These are phyloP conservation scores for Oryza glumipatula DNA, from an alignment of 176 grass and related monocot species.

Conservation along the genomic window DNA sequence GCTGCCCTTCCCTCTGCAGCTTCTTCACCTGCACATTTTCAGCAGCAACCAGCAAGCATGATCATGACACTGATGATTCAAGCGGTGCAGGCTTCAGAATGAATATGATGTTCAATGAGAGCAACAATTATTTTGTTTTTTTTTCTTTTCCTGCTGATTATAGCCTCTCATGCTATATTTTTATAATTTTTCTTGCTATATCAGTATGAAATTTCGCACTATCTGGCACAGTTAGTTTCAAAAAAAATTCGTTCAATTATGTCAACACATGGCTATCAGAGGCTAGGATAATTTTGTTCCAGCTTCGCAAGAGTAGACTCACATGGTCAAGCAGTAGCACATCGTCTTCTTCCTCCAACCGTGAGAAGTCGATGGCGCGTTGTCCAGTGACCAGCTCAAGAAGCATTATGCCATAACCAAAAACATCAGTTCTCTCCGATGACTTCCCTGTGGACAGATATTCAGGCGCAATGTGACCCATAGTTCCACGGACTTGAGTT, in stretches of 20 bases:
- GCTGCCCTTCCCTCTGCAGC: constrained; percentile 75
- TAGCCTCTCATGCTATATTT: too few species aligned
- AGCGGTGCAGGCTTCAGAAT: neutral
- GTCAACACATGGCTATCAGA: too few species aligned
- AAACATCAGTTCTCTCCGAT: constrained; percentile 93
- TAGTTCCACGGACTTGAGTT: constrained; percentile 94
- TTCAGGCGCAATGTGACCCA: constrained; percentile 98
- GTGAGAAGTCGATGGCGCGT: constrained; percentile 91
- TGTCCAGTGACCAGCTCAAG: constrained; percentile 94
- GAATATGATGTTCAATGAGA: neutral
- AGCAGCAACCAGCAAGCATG: constrained; percentile 12
- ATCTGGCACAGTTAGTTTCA: too few species aligned
- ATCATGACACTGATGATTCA: neutral
- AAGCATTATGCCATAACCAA: constrained; percentile 97
- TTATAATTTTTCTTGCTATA: too few species aligned
- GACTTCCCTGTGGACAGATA: constrained; percentile 96
- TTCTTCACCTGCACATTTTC: constrained; percentile 77
- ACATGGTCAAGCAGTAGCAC: constrained; percentile 97
- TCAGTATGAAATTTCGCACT: too few species aligned
- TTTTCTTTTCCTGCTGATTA: too few species aligned
- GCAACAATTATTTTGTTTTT: too few species aligned
- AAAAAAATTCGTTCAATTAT: too few species aligned
- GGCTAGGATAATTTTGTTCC: too few species aligned
- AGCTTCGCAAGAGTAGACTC: constrained; percentile 29
- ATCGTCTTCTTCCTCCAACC: constrained; percentile 96